These are phyloP conservation scores for Andrographis paniculata DNA, from an alignment of 305 asterid genomes.

Conservation along the genomic window DNA sequence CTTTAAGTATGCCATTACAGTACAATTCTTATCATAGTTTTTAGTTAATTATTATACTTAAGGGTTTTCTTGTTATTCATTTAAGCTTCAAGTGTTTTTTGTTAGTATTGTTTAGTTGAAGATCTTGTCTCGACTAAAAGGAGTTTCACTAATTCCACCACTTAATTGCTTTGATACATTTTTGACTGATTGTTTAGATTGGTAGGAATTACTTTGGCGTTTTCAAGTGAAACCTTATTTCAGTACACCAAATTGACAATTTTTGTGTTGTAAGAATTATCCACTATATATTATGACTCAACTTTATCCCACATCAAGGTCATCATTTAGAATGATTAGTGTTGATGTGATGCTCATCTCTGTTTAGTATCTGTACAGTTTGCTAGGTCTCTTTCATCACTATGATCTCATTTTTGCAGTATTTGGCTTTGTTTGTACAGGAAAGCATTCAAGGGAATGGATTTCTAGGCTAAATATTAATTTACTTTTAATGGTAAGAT, in stretches of 20 bases:
- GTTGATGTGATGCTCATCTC: not conserved
- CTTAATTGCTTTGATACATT: too few relatives aligned
- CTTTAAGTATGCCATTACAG: constrained; percentile 1
- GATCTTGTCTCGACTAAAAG: not conserved
- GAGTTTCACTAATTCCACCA: not conserved
- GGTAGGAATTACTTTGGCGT: too few relatives aligned
- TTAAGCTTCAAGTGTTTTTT: not conserved
- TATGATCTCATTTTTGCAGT: constrained; percentile 4
- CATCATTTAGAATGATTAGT: too few relatives aligned
- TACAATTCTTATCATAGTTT: not conserved
- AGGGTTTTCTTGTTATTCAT: not conserved
- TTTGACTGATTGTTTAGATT: too few relatives aligned
- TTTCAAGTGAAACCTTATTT: too few relatives aligned
- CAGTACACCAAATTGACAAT: too few relatives aligned
- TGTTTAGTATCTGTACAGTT: not conserved
- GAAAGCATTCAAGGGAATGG: constrained; percentile 36
- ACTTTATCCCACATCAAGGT: too few relatives aligned
- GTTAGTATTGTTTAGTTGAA: constrained; percentile 4
- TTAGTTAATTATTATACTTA: not conserved
- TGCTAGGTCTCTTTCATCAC: too few relatives aligned
- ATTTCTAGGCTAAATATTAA: constrained; percentile 29
- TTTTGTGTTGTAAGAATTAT: too few relatives aligned
- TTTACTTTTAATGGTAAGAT: not conserved
- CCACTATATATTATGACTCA: too few relatives aligned
- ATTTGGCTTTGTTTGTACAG: constrained; percentile 38